Evolutionary conservation across 1,139 yeast species (phyloP).

Genomic region (Candida sojae): DNA sequence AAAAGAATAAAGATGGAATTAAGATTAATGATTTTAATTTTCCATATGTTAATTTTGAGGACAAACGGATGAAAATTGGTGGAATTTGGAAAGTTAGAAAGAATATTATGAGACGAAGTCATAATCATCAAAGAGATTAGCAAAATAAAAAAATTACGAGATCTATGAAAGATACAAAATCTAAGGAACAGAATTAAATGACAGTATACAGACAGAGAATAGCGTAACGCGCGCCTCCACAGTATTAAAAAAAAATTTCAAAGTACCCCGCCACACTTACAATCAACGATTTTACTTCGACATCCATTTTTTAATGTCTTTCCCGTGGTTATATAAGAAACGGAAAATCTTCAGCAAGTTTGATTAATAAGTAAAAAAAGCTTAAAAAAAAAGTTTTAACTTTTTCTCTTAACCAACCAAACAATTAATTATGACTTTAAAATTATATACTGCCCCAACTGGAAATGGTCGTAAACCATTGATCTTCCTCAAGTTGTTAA

Average conservation of each 20-base stretch:
- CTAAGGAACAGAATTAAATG: too few relatives aligned
- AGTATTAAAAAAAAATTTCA: too few relatives aligned
- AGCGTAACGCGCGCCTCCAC: too few relatives aligned
- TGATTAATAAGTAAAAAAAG: too few relatives aligned
- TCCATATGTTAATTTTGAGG: constrained; percentile 57
- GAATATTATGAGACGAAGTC: constrained; percentile 56
- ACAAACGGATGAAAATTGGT: constrained; percentile 46
- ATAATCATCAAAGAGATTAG: constrained; percentile 9
- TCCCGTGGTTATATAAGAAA: too few relatives aligned
- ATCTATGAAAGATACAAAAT: too few relatives aligned
- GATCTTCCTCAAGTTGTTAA: constrained; percentile 16
- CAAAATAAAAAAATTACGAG: too few relatives aligned
- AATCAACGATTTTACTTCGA: too few relatives aligned
- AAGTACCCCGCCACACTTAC: too few relatives aligned
- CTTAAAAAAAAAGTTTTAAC: background rate
- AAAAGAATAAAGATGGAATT: constrained; percentile 12
- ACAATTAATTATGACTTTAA: constrained; percentile 5
- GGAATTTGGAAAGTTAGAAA: constrained; percentile 65
- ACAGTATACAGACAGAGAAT: too few relatives aligned
- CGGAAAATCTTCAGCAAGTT: too few relatives aligned
- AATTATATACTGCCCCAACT: constrained; percentile 18
- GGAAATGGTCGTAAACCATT: constrained; percentile 22
- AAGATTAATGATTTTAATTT: constrained; percentile 15
- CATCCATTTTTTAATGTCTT: too few relatives aligned
- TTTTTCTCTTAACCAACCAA: background rate